Conservation (phyloP, 176 grass and related monocot genomes). For the Aechmea fasciata region DNA sequence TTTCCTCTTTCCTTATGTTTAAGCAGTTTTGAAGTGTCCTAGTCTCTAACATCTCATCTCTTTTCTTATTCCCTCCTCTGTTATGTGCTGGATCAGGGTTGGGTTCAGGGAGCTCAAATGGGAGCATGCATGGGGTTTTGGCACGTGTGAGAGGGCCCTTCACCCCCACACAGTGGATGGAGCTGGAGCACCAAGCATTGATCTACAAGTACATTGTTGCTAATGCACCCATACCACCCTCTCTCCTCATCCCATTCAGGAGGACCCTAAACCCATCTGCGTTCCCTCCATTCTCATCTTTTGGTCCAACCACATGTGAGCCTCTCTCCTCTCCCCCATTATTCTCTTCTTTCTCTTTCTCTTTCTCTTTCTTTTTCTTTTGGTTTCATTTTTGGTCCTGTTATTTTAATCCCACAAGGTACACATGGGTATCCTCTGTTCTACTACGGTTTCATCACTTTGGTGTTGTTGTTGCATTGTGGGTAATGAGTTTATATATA, state of each 20-base stretch:
- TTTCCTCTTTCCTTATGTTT: conserved; percentile 2
- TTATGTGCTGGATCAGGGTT: conserved; percentile 32
- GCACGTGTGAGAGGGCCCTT: conserved; percentile 73
- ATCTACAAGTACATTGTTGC: conserved; percentile 81
- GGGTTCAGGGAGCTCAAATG: conserved; percentile 30
- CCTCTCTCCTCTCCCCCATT: neutral
- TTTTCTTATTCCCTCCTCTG: conserved; percentile 15
- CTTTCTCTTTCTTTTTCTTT: too few species aligned
- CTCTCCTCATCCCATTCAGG: conserved; percentile 60
- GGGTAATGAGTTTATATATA: too few species aligned
- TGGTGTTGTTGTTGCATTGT: too few species aligned
- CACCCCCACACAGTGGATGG: conserved; percentile 91
- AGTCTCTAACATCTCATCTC: neutral
- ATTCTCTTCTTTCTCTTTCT: too few species aligned
- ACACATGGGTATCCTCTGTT: neutral
- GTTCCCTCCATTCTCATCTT: conserved; percentile 34
- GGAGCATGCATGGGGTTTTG: conserved; percentile 49
- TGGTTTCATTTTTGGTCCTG: too few species aligned
- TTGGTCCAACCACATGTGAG: conserved; percentile 45
- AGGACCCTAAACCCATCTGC: conserved; percentile 32
- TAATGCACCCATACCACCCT: conserved; percentile 58
- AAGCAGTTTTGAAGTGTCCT: neutral
- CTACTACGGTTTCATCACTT: neutral
- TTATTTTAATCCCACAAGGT: neutral
- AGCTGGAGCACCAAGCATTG: conserved; percentile 84